Evolutionary conservation across 495 filamentous ascomycete genomes (phyloP).

Genomic region (Penicillium odoratum): DNA sequence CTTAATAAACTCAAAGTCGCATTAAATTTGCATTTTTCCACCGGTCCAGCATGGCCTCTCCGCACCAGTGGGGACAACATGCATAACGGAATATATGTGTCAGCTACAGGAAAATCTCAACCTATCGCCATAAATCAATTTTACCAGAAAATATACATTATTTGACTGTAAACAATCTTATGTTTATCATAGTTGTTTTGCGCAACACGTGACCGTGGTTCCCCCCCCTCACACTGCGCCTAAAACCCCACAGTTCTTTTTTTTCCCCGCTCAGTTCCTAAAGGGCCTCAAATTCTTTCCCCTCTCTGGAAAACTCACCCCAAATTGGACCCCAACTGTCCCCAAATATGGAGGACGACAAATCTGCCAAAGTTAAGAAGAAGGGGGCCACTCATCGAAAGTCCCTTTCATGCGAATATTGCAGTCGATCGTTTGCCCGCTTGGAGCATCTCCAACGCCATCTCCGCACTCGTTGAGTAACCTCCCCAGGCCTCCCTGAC

Average conservation of each 20-base stretch:
- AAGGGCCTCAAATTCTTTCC: constrained; percentile 31
- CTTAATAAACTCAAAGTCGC: neutral
- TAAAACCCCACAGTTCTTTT: constrained; percentile 43
- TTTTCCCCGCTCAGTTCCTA: constrained; percentile 30
- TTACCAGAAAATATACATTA: neutral
- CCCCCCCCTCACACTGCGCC: constrained; percentile 25
- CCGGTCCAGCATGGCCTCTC: constrained; percentile 11
- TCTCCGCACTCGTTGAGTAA: constrained; percentile 56
- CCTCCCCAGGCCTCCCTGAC: constrained; percentile 17
- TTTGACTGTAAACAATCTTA: neutral
- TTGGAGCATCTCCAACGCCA: constrained; percentile 56
- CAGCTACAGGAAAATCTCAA: neutral
- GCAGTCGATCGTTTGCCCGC: constrained; percentile 51
- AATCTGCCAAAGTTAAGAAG: constrained; percentile 45
- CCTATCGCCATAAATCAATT: neutral
- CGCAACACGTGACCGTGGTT: constrained; percentile 30
- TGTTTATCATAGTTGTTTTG: neutral
- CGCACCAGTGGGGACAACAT: constrained; percentile 16
- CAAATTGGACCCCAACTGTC: constrained; percentile 33
- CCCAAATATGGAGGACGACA: constrained; percentile 43
- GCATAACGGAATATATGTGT: neutral
- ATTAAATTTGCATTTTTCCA: neutral
- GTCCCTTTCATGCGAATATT: constrained; percentile 51
- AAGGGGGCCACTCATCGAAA: constrained; percentile 46
- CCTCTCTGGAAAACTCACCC: constrained; percentile 23